phyloP scores from a whole-genome alignment of 2,329 filamentous ascomycete genomes.

The Aspergillus calidoustus region DNA sequence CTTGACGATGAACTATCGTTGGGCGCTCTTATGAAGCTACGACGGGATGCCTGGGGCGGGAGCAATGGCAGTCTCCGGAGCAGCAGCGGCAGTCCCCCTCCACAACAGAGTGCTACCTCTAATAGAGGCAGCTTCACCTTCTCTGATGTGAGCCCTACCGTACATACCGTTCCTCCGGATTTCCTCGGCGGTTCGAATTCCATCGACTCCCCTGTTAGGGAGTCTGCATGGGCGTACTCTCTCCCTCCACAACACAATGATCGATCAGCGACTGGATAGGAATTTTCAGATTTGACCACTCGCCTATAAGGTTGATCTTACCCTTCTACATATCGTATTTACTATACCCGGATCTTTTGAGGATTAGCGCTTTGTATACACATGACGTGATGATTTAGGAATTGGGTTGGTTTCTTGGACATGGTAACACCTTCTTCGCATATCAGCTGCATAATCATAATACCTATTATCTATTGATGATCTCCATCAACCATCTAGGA shows the following conservation, averaged over 20 bases:
- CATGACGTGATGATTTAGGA: conserved; percentile 16
- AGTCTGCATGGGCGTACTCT: conserved; percentile 10
- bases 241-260: conserved; percentile 12
- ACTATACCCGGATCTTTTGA: not conserved
- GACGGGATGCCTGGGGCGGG: conserved; percentile 78
- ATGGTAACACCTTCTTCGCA: not conserved
- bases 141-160: conserved; percentile 39
- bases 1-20: conserved; percentile 73
- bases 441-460: conserved; percentile 8
- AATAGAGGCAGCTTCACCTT: conserved; percentile 42
- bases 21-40: conserved; percentile 71
- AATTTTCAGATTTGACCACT: not conserved
- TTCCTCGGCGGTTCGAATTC: conserved; percentile 20
- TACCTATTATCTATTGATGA: not conserved
- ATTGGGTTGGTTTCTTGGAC: conserved; percentile 12
- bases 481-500: not conserved
- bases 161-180: conserved; percentile 27
- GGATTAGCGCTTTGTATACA: conserved; percentile 18
- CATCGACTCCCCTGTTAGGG: conserved; percentile 24
- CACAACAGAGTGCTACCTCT: conserved; percentile 39
- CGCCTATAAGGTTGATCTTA: not conserved
- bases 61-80: conserved; percentile 75
- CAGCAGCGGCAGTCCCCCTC: conserved; percentile 48
- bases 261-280: not conserved
- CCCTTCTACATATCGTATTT: conserved; percentile 9